Evolutionary conservation across 2,329 filamentous ascomycete species (phyloP).

Genomic region (Aspergillus udagawae): DNA sequence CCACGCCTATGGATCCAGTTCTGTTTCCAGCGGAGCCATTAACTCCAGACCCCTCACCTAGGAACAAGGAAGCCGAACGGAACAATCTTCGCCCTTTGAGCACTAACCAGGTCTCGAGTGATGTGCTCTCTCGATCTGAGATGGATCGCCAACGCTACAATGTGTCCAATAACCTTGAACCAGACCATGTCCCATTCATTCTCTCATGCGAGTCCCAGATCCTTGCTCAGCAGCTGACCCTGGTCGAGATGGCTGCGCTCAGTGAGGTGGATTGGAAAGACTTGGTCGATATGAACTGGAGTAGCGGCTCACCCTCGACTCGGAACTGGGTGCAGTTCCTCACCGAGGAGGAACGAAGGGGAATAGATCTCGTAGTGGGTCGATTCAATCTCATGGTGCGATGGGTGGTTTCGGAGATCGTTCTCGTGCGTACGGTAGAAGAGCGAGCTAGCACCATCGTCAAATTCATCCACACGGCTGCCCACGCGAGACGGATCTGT

Average conservation of each 20-base stretch:
- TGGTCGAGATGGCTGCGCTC: conserved; percentile 62
- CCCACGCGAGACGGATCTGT: conserved; percentile 53
- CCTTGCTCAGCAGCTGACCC: conserved; percentile 60
- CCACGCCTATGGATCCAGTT: conserved; percentile 28
- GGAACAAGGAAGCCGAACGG: conserved; percentile 16
- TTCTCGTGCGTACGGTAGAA: conserved; percentile 54
- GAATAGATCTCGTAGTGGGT: conserved; percentile 62
- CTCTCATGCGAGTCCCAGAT: conserved; percentile 59
- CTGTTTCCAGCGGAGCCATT: conserved; percentile 34
- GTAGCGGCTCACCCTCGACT: conserved; percentile 49
- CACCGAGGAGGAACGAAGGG: conserved; percentile 49
- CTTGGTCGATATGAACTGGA: conserved; percentile 61
- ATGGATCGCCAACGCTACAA: conserved; percentile 14
- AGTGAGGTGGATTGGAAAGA: conserved; percentile 66
- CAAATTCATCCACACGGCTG: conserved; percentile 62
- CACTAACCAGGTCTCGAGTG: conserved; percentile 27
- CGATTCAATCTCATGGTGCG: conserved; percentile 66
- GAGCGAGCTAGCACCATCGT: conserved; percentile 59
- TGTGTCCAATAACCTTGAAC: conserved; percentile 9
- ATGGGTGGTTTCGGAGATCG: conserved; percentile 60
- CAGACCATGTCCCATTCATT: conserved; percentile 57
- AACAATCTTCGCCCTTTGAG: conserved; percentile 16
- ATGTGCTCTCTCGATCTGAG: conserved; percentile 33
- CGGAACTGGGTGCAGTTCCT: conserved; percentile 62
- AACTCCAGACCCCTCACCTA: conserved; percentile 43